Evolutionary conservation across 169 alveolate species (phyloP), one percentile per base, ranked within the genome.

Genomic region (Neospora caninum): DNA sequence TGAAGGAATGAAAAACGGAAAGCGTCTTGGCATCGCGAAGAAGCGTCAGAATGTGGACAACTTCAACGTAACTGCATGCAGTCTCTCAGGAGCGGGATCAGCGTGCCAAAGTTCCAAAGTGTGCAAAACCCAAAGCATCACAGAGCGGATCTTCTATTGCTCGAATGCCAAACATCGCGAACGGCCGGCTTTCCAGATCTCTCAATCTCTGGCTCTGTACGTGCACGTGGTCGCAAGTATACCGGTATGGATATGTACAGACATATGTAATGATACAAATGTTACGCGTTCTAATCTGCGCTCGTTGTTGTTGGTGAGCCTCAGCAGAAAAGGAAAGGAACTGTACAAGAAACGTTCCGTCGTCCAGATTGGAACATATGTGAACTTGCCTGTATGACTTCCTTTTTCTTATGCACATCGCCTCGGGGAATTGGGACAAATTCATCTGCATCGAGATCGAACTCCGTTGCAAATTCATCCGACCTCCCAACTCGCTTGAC

Each of bases 401-500:
- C 99, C 96, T 99, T 99, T 96, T 99, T 99, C 98, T 99, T 99
- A 96, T 99, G 99, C n/a, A 99, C 99, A 92, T 99, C 99, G 53
- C 99, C 99, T 95, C 99, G 99, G 4, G 99, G 99, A 64, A 99
- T 96, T 13, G 99, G 99, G 38, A 99, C 99, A 93, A 98, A 99
- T 78, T 89, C 84, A 97, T 99, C 99, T 73, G 99, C 99, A 95
- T 99, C 99, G 53, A 99, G 97, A 95, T 99, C 99, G 96, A 97
- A 99, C 95, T 99, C 99, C 41, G 99, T 98, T 20, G 99, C 99
- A 96, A 98, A 99, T 0, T 98, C 98, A 96, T 99, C 99, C 70
- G 99, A 98, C 94, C 99, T 95, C 27, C 99, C 99, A 80, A 99
- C 99, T 94, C 99, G 98, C 96, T 98, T 98, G 38, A 99, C 99